Percentiles rank a stretch among this genome's conserved stretches.
Conservation (phyloP, 108 stramenopile species). For the Cafeteria roenbergensis region DNA sequence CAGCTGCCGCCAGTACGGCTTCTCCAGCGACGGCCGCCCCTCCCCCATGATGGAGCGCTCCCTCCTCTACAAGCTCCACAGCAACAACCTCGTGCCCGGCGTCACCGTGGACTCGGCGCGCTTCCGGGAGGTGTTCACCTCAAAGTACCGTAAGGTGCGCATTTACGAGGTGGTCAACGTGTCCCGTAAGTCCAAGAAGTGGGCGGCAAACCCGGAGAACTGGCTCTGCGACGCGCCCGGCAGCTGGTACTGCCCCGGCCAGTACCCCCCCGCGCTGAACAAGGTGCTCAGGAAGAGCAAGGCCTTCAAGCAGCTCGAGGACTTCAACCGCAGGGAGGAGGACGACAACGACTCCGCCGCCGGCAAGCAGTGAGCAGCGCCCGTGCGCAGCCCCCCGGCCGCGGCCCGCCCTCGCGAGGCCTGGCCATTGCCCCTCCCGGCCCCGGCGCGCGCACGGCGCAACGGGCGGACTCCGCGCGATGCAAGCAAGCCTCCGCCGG, state of each 20-base stretch:
- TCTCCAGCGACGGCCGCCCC: constrained; percentile 63
- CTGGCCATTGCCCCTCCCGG: no score
- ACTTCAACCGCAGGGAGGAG: constrained; percentile 60
- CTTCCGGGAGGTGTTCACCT: constrained; percentile 73
- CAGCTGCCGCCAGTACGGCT: constrained; percentile 63
- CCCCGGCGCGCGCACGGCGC: no score
- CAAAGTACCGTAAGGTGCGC: constrained; percentile 90
- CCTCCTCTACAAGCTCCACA: constrained; percentile 76
- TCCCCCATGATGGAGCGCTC: constrained; percentile 78
- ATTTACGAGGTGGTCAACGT: constrained; percentile 78
- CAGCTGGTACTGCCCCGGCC: constrained; percentile 74
- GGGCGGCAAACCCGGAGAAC: constrained; percentile 58
- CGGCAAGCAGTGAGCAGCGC: no score
- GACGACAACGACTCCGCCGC: no score
- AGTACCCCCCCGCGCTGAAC: constrained; percentile 66
- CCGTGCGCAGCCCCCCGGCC: no score
- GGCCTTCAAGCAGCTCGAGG: constrained; percentile 77
- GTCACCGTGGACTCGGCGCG: constrained; percentile 46
- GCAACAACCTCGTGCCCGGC: constrained; percentile 53
- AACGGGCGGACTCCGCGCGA: no score
- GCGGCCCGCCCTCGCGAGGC: no score
- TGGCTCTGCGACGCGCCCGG: constrained; percentile 62
- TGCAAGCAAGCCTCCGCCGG: no score
- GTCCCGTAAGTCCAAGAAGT: constrained; percentile 56
- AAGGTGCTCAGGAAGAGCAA: constrained; percentile 54